These are phyloP conservation scores for Ramaria sp. DNA, from an alignment of 768 basidiomycete species.

Conservation along the genomic window DNA sequence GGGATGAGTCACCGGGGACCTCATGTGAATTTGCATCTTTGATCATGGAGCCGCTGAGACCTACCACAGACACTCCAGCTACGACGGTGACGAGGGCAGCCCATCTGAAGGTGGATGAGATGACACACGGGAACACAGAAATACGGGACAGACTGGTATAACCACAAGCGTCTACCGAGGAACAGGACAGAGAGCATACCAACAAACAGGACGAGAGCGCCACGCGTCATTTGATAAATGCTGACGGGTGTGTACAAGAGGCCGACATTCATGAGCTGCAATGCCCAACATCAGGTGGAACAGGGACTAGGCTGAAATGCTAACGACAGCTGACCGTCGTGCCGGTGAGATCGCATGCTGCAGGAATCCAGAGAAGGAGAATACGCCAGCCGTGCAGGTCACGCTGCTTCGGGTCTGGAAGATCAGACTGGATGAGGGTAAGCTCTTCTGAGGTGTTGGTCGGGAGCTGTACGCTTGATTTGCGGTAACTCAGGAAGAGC, in stretches of 20 bases:
- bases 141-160: conserved; percentile 56
- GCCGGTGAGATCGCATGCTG: conserved; percentile 80
- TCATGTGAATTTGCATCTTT: conserved; percentile 51
- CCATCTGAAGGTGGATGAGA: conserved; percentile 49
- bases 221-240: conserved; percentile 94
- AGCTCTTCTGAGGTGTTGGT: conserved; percentile 22
- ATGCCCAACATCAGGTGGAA: conserved; percentile 1
- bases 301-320: conserved; percentile 8
- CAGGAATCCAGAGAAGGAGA: conserved; percentile 79
- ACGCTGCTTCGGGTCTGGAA: conserved; percentile 21
- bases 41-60: conserved; percentile 80
- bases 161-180: conserved; percentile 72
- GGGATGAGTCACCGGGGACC: conserved; percentile 14
- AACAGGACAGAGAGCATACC: conserved; percentile 87
- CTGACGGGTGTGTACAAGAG: conserved; percentile 94
- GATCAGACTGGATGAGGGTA: conserved; percentile 13
- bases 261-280: conserved; percentile 84
- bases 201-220: conserved; percentile 89
- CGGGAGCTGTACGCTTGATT: conserved; percentile 40
- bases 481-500: conserved; percentile 38
- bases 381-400: conserved; percentile 57
- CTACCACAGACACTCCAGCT: conserved; percentile 72
- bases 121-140: conserved; percentile 8
- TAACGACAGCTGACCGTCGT: conserved; percentile 55
- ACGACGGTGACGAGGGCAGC: conserved; percentile 82